phyloP scores from a whole-genome alignment of 192 early-diverging fungal species.

The Oehlia diaphana region DNA sequence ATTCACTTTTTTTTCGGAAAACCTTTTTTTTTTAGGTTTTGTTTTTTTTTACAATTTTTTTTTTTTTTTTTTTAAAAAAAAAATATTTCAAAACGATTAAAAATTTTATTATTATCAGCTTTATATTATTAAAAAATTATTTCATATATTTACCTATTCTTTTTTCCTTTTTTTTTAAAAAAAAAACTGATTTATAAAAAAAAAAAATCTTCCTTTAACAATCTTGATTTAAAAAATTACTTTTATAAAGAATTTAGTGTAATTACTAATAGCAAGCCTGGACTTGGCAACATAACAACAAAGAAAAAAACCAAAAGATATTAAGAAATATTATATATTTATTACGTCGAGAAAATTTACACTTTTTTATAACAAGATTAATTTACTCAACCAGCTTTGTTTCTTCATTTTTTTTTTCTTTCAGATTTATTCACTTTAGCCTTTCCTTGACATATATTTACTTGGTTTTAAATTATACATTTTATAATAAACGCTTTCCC shows the following conservation, averaged over 20 bases:
- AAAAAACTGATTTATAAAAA: no score
- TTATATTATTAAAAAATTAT: no score
- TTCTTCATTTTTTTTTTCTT: not conserved
- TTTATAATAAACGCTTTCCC: not conserved
- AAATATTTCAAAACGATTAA: no score
- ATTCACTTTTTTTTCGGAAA: no score
- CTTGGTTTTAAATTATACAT: not conserved
- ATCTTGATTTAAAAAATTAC: no score
- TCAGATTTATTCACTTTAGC: not conserved
- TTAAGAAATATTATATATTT: not conserved
- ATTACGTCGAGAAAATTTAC: not conserved
- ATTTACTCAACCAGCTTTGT: not conserved
- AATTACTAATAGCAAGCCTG: not conserved
- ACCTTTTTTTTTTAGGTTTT: no score
- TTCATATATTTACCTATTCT: no score
- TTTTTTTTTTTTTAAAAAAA: no score
- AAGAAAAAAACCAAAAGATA: not conserved
- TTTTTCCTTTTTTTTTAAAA: no score
- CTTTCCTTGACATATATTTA: not conserved
- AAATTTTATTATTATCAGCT: no score
- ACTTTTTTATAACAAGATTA: not conserved
- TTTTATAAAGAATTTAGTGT: not conserved
- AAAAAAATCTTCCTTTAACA: no score
- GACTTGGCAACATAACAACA: not conserved
- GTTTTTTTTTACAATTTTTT: no score